phyloP scores from a whole-genome alignment of 495 filamentous ascomycete species.

The Daldinia vernicosa region DNA sequence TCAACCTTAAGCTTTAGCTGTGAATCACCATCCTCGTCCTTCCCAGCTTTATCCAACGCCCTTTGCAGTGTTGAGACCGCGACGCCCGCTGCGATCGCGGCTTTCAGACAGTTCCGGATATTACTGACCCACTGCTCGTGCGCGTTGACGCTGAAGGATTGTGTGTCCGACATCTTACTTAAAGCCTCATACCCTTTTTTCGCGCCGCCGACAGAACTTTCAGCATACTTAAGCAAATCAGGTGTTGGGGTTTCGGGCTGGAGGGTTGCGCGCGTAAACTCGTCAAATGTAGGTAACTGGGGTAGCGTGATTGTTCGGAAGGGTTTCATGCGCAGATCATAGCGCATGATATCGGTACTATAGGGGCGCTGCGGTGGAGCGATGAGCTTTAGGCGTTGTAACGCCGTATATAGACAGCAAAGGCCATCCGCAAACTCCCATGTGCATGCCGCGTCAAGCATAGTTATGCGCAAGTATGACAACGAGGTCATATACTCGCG shows the following conservation, averaged over 20 bases:
- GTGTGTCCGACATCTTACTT: constrained; percentile 55
- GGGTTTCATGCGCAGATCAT: constrained; percentile 90
- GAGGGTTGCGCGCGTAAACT: constrained; percentile 58
- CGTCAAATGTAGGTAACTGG: constrained; percentile 71
- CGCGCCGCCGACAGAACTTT: constrained; percentile 65
- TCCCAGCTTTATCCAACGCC: constrained; percentile 40
- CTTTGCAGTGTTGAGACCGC: constrained; percentile 67
- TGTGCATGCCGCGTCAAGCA: constrained; percentile 73
- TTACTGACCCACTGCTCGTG: constrained; percentile 68
- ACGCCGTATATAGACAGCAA: constrained; percentile 69
- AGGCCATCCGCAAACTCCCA: constrained; percentile 77
- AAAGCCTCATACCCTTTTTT: constrained; percentile 72
- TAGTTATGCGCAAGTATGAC: constrained; percentile 65
- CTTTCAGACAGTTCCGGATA: constrained; percentile 66
- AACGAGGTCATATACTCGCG: constrained; percentile 64
- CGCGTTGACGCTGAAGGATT: constrained; percentile 58
- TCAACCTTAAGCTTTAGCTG: constrained; percentile 52
- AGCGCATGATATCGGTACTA: constrained; percentile 72
- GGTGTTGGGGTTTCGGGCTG: constrained; percentile 50
- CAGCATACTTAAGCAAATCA: constrained; percentile 67
- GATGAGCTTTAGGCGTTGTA: constrained; percentile 69
- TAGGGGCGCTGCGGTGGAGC: constrained; percentile 71
- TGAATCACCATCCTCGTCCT: constrained; percentile 19
- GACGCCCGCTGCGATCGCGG: constrained; percentile 73
- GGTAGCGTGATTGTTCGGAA: constrained; percentile 77